Evolutionary conservation across 2,329 filamentous ascomycete species (phyloP).

Genomic region (Scytalidium sp.): DNA sequence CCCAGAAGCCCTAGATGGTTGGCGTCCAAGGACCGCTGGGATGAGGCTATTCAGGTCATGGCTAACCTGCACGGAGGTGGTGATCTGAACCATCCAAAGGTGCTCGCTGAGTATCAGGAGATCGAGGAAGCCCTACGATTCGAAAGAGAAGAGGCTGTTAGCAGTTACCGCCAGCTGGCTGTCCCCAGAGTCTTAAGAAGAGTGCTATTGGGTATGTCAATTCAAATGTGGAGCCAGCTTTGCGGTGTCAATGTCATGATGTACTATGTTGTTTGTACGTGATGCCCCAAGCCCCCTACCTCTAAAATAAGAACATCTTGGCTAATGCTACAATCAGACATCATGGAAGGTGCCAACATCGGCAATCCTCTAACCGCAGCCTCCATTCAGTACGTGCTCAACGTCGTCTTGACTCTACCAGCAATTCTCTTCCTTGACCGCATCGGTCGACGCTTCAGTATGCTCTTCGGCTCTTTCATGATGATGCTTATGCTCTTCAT

Average conservation of each 20-base stretch:
- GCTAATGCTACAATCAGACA: constrained; percentile 39
- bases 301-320: too few relatives aligned
- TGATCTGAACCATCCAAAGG: constrained; percentile 53
- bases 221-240: constrained; percentile 73
- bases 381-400: constrained; percentile 74
- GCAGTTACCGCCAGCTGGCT: constrained; percentile 69
- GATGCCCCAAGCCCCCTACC: not conserved
- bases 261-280: constrained; percentile 63
- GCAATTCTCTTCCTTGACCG: constrained; percentile 72
- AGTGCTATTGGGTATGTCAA: constrained; percentile 67
- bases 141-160: constrained; percentile 67
- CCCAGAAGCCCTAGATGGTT: constrained; percentile 68
- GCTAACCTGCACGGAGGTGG: constrained; percentile 57
- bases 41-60: constrained; percentile 58
- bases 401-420: constrained; percentile 73
- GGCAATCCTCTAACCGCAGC: constrained; percentile 61
- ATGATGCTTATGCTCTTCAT: constrained; percentile 64
- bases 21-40: constrained; percentile 64
- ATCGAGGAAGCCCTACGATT: constrained; percentile 74
- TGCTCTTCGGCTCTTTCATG: constrained; percentile 61
- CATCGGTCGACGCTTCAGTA: constrained; percentile 68
- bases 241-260: constrained; percentile 75
- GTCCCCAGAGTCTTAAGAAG: constrained; percentile 69
- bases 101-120: constrained; percentile 62
- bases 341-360: constrained; percentile 62